phyloP scores from a whole-genome alignment of 768 basidiomycete species.

The Rhizopogon salebrosus region DNA sequence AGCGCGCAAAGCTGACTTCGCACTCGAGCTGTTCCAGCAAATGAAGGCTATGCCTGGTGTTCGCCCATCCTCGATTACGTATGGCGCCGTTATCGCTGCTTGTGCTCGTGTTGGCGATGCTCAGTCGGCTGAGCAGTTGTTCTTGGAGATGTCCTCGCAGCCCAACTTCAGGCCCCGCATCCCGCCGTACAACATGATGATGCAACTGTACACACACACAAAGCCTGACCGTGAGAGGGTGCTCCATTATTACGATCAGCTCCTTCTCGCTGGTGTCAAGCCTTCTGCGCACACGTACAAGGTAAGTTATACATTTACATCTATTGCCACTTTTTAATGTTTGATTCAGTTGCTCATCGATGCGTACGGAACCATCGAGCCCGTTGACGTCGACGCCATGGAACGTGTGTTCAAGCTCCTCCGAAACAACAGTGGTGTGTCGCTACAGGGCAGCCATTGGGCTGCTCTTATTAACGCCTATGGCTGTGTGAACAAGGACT shows the following conservation, averaged over 20 bases:
- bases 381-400: slow-evolving; percentile 70
- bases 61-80: slow-evolving; percentile 80
- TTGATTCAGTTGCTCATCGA: slow-evolving; percentile 73
- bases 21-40: slow-evolving; percentile 79
- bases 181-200: slow-evolving; percentile 98
- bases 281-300: slow-evolving; percentile 96
- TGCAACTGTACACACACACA: slow-evolving; percentile 91
- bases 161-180: slow-evolving; percentile 81
- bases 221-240: slow-evolving; percentile 79
- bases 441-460: slow-evolving; percentile 57
- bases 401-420: slow-evolving; percentile 65
- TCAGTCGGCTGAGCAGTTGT: slow-evolving; percentile 73
- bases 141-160: slow-evolving; percentile 74
- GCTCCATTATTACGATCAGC: slow-evolving; percentile 66
- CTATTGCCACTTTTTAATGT: neutral
- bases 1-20: slow-evolving; percentile 89
- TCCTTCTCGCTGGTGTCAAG: slow-evolving; percentile 53
- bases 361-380: slow-evolving; percentile 80
- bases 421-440: slow-evolving; percentile 29
- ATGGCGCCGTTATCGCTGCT: slow-evolving; percentile 90
- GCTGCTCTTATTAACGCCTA: slow-evolving; percentile 86
- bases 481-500: slow-evolving; percentile 74
- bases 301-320: slow-evolving; percentile 33
- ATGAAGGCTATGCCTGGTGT: slow-evolving; percentile 66
- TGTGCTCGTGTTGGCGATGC: slow-evolving; percentile 92